Evolutionary conservation across 2,329 filamentous ascomycete species (phyloP), one percentile per base, ranked within the genome.

Genomic region (Lasiodiplodia sp.): DNA sequence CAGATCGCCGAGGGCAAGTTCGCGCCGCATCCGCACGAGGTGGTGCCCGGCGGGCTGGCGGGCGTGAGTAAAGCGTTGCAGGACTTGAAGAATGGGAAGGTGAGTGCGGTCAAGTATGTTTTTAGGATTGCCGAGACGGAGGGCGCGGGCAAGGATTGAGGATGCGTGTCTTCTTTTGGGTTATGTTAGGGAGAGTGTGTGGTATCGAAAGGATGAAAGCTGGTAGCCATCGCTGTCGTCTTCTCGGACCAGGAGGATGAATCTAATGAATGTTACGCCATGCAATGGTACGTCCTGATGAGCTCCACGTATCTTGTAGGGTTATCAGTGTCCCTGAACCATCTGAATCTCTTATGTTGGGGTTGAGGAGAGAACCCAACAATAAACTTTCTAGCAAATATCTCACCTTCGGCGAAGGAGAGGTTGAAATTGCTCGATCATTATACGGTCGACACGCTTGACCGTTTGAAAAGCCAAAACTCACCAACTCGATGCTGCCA

Each of bases 41-140:
- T 89, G 14, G 76, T 88, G 1, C 78, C 82, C 0, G 86, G 87
- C 2, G 88, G 88, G 0, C 72, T 91, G 63, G 80, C 75, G 4
- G 87, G 88, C 0, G 76, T 90, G 2, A 78, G 88, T 73, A 78
- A 74, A 40, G 88, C 80, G 0, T 73, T 91, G 76, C 76, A 77
- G 71, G 85, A 87, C 70, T 75, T 92, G 74, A 86, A 84, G 75
- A 82, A 82, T 34, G 89, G 89, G 0, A 88, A 86, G 76, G 88
- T 86, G 25, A 89, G 86, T 73, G 89, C 84, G 1, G 82, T 87
- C 0, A 92, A 92, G 78, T 91, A 89, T 79, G 85, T 91, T 0
- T 87, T 88, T 73, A 81, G 80, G 70, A 84, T 88, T 76, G 81
- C 72, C 10, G 85, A 88, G 47, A 87, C 85, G 28, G 56, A 68